phyloP scores from a whole-genome alignment of 306 rosid genomes.

The Medicago lupulina region DNA sequence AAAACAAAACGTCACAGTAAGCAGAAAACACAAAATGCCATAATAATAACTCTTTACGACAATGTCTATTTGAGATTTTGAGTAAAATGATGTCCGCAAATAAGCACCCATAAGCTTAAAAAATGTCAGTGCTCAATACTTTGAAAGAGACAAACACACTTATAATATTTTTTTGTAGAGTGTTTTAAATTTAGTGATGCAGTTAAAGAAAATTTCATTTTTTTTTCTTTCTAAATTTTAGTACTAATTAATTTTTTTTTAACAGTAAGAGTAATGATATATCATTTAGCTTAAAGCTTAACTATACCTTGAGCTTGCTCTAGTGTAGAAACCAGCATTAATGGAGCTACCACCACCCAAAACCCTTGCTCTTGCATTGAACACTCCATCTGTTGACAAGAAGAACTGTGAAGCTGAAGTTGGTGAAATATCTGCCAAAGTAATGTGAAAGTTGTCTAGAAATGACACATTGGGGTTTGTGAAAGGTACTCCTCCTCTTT shows the following conservation, averaged over 20 bases:
- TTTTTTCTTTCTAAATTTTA: too few relatives aligned
- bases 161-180: background rate
- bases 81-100: background rate
- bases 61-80: background rate
- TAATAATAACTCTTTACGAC: background rate
- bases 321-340: slow-evolving; percentile 96
- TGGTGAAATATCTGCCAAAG: slow-evolving; percentile 77
- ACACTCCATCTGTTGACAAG: slow-evolving; percentile 82
- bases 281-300: too few relatives aligned
- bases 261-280: too few relatives aligned
- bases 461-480: slow-evolving; percentile 76
- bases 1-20: background rate
- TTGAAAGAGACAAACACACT: background rate
- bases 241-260: too few relatives aligned
- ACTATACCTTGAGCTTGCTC: slow-evolving; percentile 72
- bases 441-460: slow-evolving; percentile 70
- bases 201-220: too few relatives aligned
- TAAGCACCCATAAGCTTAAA: too few relatives aligned
- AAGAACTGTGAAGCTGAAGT: slow-evolving; percentile 83
- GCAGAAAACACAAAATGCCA: too few relatives aligned
- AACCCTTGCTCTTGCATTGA: slow-evolving; percentile 79
- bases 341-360: slow-evolving; percentile 84
- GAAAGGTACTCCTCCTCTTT: slow-evolving; percentile 91
- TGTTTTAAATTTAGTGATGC: too few relatives aligned
- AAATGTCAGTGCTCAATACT: too few relatives aligned